Base-by-base conservation (phyloP, 495 filamentous ascomycete species). In the Penicillium bialowiezense region DNA sequence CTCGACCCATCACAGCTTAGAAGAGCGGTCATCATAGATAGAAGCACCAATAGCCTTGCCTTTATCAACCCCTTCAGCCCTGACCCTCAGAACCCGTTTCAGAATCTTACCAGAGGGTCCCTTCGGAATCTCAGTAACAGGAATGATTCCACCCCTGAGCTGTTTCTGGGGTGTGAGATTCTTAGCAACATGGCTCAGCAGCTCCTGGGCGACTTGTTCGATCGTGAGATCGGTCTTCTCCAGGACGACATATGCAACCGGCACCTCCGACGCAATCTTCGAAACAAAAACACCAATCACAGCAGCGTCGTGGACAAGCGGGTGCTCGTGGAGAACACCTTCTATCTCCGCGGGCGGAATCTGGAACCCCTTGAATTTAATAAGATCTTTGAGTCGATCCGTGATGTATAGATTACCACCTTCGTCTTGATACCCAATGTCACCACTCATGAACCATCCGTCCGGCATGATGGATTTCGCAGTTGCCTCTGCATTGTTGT, bases 261-360 rank as follows among this genome's bases (percentile, higher is more conserved):
- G 89, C 1, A 89, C 77, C 51, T 92, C 89, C 2, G 82, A 84
- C 8, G 82, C 84, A 40, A 78, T 69, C 3, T 72, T 69, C 10
- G 74, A 63, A 60, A 81, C 69, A 39, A 82, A 75, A 13, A 89
- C 69, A 0, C 86, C 84, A 32, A 88, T 79, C 2, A 92, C 87
- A 13, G 85, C 87, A 0, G 75, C 84, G 55, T 92, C 88, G 4
- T 77, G 71, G 10, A 92, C 71, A 13, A 81, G 71, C 7, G 69
- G 64, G 64, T 91, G 79, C 12, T 80, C 74, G 6, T 91, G 65
- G 7, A 93, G 68, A 1, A 87, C 55, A 3, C 75, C 78, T 58
- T 92, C 88, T 1, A 92, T 69, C 69, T 92, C 88, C 0, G 88
- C 85, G 0, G 88, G 88, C 3, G 87, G 85, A 14, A 92, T 85